Percentiles rank a stretch among this genome's conserved stretches.
Conservation (phyloP, 805 yeast species). For the Metschnikowia lochheadii region DNA sequence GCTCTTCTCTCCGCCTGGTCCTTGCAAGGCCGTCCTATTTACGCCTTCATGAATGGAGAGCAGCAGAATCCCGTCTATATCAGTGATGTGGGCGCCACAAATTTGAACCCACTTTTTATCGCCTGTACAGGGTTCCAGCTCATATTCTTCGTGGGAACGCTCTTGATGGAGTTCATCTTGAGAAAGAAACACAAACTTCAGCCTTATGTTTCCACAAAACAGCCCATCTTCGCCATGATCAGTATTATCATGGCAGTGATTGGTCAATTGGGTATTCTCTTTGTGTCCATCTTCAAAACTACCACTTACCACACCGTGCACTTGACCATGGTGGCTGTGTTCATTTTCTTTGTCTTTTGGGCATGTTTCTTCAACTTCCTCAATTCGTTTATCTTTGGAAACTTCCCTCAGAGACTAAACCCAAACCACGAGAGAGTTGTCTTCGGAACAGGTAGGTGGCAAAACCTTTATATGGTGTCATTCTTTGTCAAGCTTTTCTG, state of each 20-base stretch:
- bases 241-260: conserved; percentile 43
- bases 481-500: conserved; percentile 57
- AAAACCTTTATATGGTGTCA: conserved; percentile 43
- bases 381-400: conserved; percentile 37
- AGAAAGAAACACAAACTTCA: conserved; percentile 56
- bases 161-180: conserved; percentile 58
- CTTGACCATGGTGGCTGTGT: conserved; percentile 65
- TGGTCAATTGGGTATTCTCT: conserved; percentile 69
- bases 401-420: conserved; percentile 31
- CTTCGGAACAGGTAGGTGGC: conserved; percentile 35
- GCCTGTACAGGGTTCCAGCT: conserved; percentile 77
- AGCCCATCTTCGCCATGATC: conserved; percentile 41
- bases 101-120: conserved; percentile 79
- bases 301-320: conserved; percentile 55
- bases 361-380: conserved; percentile 36
- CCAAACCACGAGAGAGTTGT: conserved; percentile 39
- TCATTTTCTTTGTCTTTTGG: conserved; percentile 63
- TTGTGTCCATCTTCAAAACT: conserved; percentile 73
- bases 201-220: conserved; percentile 44
- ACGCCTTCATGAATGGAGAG: conserved; percentile 45
- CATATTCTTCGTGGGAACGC: conserved; percentile 60
- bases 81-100: conserved; percentile 86
- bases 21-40: conserved; percentile 71
- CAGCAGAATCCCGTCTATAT: conserved; percentile 60
- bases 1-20: conserved; percentile 79